Conservation (phyloP, 495 filamentous ascomycete genomes). For the Monascus purpureus region DNA sequence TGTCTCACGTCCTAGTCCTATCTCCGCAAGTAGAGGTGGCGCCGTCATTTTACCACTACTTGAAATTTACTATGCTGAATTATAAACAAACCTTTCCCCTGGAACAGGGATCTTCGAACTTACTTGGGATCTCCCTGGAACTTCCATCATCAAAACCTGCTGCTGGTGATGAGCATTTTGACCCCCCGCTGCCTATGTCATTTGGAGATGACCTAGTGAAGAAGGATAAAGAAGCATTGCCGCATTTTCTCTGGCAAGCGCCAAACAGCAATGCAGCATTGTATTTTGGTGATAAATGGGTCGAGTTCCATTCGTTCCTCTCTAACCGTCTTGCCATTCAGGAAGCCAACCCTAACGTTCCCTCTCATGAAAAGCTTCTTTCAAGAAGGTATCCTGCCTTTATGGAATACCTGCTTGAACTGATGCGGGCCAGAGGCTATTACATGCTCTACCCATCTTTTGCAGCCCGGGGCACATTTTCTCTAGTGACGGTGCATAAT, state of each 20-base stretch:
- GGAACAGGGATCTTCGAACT: constrained; percentile 28
- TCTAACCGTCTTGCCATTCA: constrained; percentile 39
- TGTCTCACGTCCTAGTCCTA: constrained; percentile 62
- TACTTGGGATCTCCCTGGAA: constrained; percentile 67
- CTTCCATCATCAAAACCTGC: constrained; percentile 45
- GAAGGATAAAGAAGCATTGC: constrained; percentile 13
- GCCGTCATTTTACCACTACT: constrained; percentile 65
- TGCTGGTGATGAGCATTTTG: constrained; percentile 38
- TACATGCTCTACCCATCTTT: constrained; percentile 58
- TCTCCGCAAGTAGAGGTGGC: constrained; percentile 65
- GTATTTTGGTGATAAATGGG: constrained; percentile 73
- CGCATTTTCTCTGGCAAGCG: constrained; percentile 67
- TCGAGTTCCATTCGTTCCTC: constrained; percentile 63
- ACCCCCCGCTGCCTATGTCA: constrained; percentile 22
- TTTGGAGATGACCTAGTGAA: constrained; percentile 8
- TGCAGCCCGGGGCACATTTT: constrained; percentile 19
- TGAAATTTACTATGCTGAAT: constrained; percentile 58
- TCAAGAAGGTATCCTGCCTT: constrained; percentile 58
- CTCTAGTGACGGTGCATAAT: constrained; percentile 54
- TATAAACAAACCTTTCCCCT: constrained; percentile 50
- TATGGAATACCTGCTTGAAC: constrained; percentile 60
- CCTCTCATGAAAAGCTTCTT: constrained; percentile 18
- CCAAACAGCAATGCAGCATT: constrained; percentile 68
- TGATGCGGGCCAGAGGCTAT: constrained; percentile 60
- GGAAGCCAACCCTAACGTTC: constrained; percentile 15